Evolutionary conservation across 1,139 yeast genomes (phyloP).

Genomic region (Scheffersomyces stambukii): DNA sequence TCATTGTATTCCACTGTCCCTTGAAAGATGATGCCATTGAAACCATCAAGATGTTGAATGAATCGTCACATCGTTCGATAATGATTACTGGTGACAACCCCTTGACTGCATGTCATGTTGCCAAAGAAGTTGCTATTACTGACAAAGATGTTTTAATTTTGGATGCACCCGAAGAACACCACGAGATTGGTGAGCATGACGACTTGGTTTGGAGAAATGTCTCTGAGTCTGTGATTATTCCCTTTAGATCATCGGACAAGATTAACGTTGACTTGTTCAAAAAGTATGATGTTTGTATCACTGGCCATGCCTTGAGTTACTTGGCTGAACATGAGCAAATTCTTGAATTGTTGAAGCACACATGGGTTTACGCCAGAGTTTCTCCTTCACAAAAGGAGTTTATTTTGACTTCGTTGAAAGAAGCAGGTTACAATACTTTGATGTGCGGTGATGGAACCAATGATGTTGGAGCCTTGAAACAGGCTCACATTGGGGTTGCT

Average conservation of each 20-base stretch:
- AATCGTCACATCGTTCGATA: constrained; percentile 89
- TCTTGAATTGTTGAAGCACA: constrained; percentile 69
- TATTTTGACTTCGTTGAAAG: constrained; percentile 76
- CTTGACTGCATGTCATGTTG: constrained; percentile 96
- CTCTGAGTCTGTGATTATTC: constrained; percentile 68
- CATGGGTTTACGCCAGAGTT: constrained; percentile 98
- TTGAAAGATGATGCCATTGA: constrained; percentile 89
- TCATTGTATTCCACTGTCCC: constrained; percentile 96
- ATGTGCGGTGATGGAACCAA: constrained; percentile 99
- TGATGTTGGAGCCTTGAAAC: constrained; percentile 98
- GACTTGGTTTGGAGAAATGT: constrained; percentile 81
- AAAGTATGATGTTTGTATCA: constrained; percentile 81
- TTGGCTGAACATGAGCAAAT: constrained; percentile 64
- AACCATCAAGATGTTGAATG: constrained; percentile 87
- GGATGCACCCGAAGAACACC: constrained; percentile 77
- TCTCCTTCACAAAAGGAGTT: constrained; percentile 96
- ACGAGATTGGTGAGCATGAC: constrained; percentile 48
- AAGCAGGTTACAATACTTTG: constrained; percentile 85
- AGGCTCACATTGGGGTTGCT: constrained; percentile 98
- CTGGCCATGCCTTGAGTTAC: constrained; percentile 83
- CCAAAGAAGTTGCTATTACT: constrained; percentile 85
- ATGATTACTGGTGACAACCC: constrained; percentile 99
- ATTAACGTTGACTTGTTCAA: constrained; percentile 58
- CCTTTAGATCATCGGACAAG: constrained; percentile 58
- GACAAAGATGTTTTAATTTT: constrained; percentile 76